A percentile compares a stretch with the other conserved stretches of the same genome.
Evolutionary conservation across 768 basidiomycete species (phyloP).

Genomic region (Amanita polypyramis): DNA sequence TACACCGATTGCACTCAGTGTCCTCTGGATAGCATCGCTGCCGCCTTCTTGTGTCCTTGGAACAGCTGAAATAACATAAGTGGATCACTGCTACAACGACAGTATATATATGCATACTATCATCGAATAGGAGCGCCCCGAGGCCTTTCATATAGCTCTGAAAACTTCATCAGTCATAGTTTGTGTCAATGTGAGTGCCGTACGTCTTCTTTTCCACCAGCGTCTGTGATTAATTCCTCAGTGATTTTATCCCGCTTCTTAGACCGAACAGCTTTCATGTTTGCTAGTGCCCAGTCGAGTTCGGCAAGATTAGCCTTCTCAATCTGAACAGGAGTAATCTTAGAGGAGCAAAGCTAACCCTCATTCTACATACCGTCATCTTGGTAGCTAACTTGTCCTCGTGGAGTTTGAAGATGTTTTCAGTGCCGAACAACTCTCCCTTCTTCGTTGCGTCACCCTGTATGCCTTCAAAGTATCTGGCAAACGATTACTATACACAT

Average conservation of each 20-base stretch:
- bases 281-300: conserved; percentile 71
- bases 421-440: conserved; percentile 78
- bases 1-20: conserved; percentile 50
- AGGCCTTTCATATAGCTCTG: conserved; percentile 51
- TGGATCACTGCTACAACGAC: not conserved
- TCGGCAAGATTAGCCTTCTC: conserved; percentile 66
- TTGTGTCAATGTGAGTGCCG: conserved; percentile 7
- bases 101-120: conserved; percentile 28
- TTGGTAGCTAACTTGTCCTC: conserved; percentile 65
- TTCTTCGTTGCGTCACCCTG: conserved; percentile 66
- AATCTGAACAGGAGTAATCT: conserved; percentile 37
- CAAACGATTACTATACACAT: not conserved
- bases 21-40: conserved; percentile 39
- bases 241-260: conserved; percentile 21
- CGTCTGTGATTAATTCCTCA: conserved; percentile 30
- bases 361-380: conserved; percentile 40
- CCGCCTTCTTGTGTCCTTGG: conserved; percentile 12
- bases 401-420: conserved; percentile 77
- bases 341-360: not conserved
- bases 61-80: not conserved
- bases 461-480: conserved; percentile 72
- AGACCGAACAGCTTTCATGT: conserved; percentile 38
- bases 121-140: conserved; percentile 60
- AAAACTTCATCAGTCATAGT: not conserved
- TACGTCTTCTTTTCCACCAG: conserved; percentile 33